Conservation (phyloP, 345 rosid genomes). For the Eucalyptus pumila region DNA sequence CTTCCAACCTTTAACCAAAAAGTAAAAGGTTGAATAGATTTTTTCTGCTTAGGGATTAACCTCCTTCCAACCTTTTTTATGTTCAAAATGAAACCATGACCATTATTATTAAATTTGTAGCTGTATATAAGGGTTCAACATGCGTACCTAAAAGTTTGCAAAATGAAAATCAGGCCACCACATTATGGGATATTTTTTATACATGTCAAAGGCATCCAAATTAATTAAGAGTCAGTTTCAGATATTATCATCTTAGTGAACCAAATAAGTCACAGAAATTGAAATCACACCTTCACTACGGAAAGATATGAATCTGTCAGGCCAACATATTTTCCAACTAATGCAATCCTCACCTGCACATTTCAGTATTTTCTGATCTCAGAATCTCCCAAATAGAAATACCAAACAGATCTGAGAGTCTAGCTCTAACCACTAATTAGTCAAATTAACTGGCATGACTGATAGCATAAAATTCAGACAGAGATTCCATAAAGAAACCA, state of each 20-base stretch:
- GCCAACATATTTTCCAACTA: constrained; percentile 97
- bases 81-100: neutral
- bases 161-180: neutral
- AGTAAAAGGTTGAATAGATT: neutral
- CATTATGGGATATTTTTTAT: neutral
- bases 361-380: constrained; percentile 1
- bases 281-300: constrained; percentile 60
- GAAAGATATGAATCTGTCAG: constrained; percentile 92
- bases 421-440: neutral
- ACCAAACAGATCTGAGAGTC: neutral
- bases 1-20: neutral
- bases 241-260: neutral
- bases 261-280: neutral
- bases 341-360: constrained; percentile 80
- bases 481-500: neutral
- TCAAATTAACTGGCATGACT: neutral
- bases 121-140: neutral
- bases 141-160: neutral
- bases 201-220: neutral
- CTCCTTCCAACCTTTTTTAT: neutral
- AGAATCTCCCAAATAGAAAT: neutral
- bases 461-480: neutral
- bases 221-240: neutral
- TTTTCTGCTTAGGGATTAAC: neutral
- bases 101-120: neutral